Evolutionary conservation across 140 eudicot genomes (phyloP).

Genomic region (Senecio squalidus): DNA sequence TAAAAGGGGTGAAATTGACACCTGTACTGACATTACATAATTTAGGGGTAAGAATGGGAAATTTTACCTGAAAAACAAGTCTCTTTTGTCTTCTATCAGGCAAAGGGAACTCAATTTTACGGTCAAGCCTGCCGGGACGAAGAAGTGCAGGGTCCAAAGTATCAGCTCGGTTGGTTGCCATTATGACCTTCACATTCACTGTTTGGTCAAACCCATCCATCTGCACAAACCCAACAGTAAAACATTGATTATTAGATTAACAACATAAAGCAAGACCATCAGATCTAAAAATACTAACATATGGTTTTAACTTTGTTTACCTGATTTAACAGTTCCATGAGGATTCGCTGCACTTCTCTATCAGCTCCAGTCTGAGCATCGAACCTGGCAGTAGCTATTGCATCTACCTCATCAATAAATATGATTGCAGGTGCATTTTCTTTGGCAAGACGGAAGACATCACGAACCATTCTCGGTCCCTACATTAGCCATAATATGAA

Average conservation of each 20-base stretch:
- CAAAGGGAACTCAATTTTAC: slow-evolving; percentile 84
- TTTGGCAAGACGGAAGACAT: slow-evolving; percentile 88
- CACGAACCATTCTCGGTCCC: slow-evolving; percentile 99
- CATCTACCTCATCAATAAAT: slow-evolving; percentile 97
- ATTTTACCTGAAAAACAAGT: slow-evolving; percentile 76
- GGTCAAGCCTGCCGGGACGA: slow-evolving; percentile 88
- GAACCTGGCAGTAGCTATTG: slow-evolving; percentile 97
- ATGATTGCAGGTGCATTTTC: slow-evolving; percentile 98
- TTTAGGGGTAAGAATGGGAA: neutral
- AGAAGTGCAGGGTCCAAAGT: slow-evolving; percentile 94
- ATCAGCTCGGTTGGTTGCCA: slow-evolving; percentile 91
- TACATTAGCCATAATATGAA: slow-evolving; percentile 11
- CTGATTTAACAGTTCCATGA: slow-evolving; percentile 89
- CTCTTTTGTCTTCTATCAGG: slow-evolving; percentile 83
- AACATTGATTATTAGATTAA: neutral
- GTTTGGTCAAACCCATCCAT: slow-evolving; percentile 97
- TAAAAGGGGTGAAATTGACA: neutral
- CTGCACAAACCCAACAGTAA: slow-evolving; percentile 25
- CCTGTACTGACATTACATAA: no score
- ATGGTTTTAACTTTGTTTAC: slow-evolving; percentile 21
- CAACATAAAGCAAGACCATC: neutral
- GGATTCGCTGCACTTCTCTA: slow-evolving; percentile 86
- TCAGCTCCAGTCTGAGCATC: slow-evolving; percentile 99
- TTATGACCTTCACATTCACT: slow-evolving; percentile 84
- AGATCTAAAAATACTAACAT: neutral